Percentiles rank a stretch among this genome's conserved stretches.
phyloP scores from a whole-genome alignment of 352 stramenopile genomes.

The Phytophthora lateralis region DNA sequence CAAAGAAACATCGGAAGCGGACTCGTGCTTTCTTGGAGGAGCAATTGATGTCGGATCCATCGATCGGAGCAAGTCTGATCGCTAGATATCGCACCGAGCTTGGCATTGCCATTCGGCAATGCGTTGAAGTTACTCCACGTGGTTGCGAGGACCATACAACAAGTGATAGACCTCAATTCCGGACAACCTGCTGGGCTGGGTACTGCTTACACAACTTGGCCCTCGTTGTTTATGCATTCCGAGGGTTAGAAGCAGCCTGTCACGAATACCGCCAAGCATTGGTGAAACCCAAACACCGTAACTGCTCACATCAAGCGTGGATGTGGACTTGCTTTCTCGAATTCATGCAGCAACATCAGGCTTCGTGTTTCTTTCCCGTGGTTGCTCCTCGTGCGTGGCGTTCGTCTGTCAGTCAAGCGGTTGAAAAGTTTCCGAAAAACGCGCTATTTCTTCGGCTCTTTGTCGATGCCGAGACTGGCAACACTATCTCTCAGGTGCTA shows the following conservation, averaged over 20 bases:
- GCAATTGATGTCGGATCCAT: constrained; percentile 23
- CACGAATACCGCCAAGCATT: constrained; percentile 47
- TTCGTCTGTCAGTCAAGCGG: constrained; percentile 35
- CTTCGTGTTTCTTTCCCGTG: constrained; percentile 28
- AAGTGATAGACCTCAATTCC: background rate
- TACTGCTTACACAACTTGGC: constrained; percentile 75
- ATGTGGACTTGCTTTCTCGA: constrained; percentile 53
- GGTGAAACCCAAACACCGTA: constrained; percentile 7
- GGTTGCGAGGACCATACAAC: background rate
- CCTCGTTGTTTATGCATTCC: constrained; percentile 52
- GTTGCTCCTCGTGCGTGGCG: constrained; percentile 68
- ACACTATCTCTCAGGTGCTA: constrained; percentile 74
- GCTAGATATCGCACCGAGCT: constrained; percentile 57
- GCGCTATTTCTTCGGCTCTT: constrained; percentile 71
- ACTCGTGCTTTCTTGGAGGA: constrained; percentile 24
- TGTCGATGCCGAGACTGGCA: constrained; percentile 70
- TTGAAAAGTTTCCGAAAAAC: constrained; percentile 50
- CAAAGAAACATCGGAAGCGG: constrained; percentile 38
- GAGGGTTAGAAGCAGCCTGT: constrained; percentile 57
- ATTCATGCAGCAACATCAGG: constrained; percentile 66
- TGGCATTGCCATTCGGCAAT: constrained; percentile 38
- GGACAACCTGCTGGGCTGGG: constrained; percentile 33
- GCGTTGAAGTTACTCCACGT: constrained; percentile 16
- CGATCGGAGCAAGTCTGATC: constrained; percentile 29
- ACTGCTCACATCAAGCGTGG: constrained; percentile 39